phyloP scores from a whole-genome alignment of 768 basidiomycete species.

The Agrocybe praecox region DNA sequence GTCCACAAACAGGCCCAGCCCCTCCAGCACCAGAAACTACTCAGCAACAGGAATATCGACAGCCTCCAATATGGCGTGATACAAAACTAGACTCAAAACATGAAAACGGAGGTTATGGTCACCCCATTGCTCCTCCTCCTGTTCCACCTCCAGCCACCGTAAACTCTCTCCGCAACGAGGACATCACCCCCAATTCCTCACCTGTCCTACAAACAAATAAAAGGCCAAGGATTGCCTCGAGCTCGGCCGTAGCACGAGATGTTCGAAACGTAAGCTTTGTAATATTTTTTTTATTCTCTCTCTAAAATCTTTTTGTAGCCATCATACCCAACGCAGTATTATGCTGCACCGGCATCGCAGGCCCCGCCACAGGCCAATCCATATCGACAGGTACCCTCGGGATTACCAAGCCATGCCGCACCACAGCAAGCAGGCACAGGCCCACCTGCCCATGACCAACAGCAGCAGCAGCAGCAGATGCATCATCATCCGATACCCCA shows the following conservation, averaged over 20 bases:
- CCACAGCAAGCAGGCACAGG: conserved; percentile 28
- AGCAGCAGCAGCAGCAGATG: conserved; percentile 19
- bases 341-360: conserved; percentile 31
- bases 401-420: conserved; percentile 23
- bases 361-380: conserved; percentile 33
- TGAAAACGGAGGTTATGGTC: conserved; percentile 51
- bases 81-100: conserved; percentile 47
- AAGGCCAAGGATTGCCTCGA: conserved; percentile 41
- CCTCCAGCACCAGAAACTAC: conserved; percentile 26
- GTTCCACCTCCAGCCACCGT: conserved; percentile 39
- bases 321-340: conserved; percentile 44
- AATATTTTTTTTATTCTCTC: conserved; percentile 13
- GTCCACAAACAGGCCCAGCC: conserved; percentile 18
- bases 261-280: conserved; percentile 55
- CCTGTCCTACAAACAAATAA: conserved; percentile 34
- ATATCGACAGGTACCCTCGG: conserved; percentile 31
- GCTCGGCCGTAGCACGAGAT: conserved; percentile 47
- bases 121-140: conserved; percentile 46
- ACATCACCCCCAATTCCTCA: conserved; percentile 38
- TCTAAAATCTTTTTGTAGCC: conserved; percentile 24
- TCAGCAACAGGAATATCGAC: conserved; percentile 31
- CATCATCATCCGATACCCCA: conserved; percentile 40
- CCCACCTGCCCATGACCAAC: conserved; percentile 33
- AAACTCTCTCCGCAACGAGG: conserved; percentile 37
- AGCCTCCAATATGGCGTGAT: conserved; percentile 12